Conservation (phyloP, 106 monocot species). For the Acorus calamus region DNA sequence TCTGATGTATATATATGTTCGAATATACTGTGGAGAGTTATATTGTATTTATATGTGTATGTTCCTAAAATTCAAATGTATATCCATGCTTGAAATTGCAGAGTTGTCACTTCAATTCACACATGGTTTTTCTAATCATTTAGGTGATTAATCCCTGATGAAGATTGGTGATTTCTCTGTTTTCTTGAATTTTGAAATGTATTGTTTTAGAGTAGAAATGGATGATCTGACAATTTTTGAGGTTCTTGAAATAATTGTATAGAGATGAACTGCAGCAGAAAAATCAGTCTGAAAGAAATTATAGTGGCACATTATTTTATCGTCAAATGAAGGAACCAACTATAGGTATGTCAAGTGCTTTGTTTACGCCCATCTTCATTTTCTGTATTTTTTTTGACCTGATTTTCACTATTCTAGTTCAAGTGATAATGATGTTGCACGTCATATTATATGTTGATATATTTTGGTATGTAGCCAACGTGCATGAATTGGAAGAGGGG, state of each 20-base stretch:
- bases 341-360: conserved; percentile 21
- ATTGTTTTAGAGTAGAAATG: neutral
- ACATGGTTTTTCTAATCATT: too few species aligned
- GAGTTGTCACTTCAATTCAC: too few species aligned
- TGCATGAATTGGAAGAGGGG: conserved; percentile 29
- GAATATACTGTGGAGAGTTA: too few species aligned
- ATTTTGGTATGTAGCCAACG: conserved; percentile 14
- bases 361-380: neutral
- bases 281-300: conserved; percentile 26
- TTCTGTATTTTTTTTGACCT: neutral
- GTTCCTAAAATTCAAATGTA: too few species aligned
- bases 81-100: too few species aligned
- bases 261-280: conserved; percentile 34
- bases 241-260: neutral
- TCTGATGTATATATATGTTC: too few species aligned
- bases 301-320: conserved; percentile 41
- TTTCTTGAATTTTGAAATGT: conserved; percentile 2
- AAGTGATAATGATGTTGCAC: too few species aligned
- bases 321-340: conserved; percentile 31
- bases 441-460: neutral
- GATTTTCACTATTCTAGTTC: neutral
- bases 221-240: too few species aligned
- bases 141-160: too few species aligned
- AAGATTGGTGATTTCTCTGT: neutral
- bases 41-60: too few species aligned